These are phyloP conservation scores for Nemania bipapillata DNA, from an alignment of 2,329 filamentous ascomycete species.

Conservation along the genomic window DNA sequence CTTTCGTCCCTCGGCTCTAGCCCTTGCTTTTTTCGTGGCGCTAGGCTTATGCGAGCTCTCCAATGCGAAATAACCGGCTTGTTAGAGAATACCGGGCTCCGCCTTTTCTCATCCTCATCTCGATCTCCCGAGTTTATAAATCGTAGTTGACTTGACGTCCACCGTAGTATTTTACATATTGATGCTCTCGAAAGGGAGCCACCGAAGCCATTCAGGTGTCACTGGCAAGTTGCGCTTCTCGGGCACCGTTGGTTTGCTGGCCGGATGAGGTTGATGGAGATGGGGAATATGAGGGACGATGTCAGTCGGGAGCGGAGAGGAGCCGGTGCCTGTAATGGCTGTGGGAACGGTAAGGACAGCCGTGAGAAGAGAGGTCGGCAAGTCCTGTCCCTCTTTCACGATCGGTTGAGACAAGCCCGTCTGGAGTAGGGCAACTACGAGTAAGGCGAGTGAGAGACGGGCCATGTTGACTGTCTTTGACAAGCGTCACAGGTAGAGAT, in stretches of 20 bases:
- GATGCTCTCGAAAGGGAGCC: constrained; percentile 35
- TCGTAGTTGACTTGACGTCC: neutral
- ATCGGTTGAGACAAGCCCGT: constrained; percentile 27
- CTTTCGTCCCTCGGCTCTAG: neutral
- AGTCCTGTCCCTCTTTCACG: constrained; percentile 28
- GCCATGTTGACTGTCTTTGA: constrained; percentile 30
- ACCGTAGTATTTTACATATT: constrained; percentile 21
- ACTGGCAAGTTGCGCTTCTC: constrained; percentile 12
- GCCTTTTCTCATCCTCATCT: constrained; percentile 14
- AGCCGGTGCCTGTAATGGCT: neutral
- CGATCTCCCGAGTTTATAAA: neutral
- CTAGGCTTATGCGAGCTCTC: neutral
- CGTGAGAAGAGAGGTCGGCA: constrained; percentile 8
- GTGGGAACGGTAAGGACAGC: constrained; percentile 1
- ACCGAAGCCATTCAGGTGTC: constrained; percentile 32
- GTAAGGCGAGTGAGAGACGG: constrained; percentile 31
- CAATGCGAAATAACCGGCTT: constrained; percentile 1
- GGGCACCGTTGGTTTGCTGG: neutral
- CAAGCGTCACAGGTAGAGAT: neutral
- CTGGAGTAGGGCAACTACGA: constrained; percentile 34
- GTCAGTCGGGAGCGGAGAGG: neutral
- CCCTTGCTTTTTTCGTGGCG: neutral
- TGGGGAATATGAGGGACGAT: neutral
- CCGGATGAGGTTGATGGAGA: neutral
- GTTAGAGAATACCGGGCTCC: constrained; percentile 6